These are phyloP conservation scores for Mucor sp. DNA, from an alignment of 371 early-diverging fungal species.

Conservation along the genomic window DNA sequence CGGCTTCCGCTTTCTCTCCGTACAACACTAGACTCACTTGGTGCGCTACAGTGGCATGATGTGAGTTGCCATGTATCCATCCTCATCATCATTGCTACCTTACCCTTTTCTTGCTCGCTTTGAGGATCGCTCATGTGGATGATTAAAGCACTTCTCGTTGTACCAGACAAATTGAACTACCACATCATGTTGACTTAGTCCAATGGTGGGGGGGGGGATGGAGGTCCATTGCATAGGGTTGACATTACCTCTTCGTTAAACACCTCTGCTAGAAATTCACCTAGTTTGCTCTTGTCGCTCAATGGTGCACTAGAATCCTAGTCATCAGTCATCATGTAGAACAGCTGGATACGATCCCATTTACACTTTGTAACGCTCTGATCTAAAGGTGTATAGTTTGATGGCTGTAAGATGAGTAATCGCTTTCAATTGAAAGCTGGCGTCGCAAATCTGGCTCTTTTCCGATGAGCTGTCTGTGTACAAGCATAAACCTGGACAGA, in stretches of 20 bases:
- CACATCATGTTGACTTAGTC: not conserved
- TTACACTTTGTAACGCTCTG: conserved; percentile 5
- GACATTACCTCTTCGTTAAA: conserved; percentile 7
- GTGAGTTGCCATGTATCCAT: not conserved
- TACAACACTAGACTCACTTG: not conserved
- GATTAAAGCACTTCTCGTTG: conserved; percentile 9
- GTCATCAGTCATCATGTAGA: not conserved
- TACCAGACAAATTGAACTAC: conserved; percentile 10
- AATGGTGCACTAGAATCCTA: not conserved
- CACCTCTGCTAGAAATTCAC: not conserved
- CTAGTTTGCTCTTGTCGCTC: not conserved
- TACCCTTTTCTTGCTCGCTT: not conserved
- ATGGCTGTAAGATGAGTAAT: conserved; percentile 1
- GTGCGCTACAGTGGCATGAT: not conserved
- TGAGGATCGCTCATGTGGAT: not conserved
- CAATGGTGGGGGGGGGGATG: too few species aligned
- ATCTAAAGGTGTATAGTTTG: conserved; percentile 1
- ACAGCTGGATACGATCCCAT: too few species aligned
- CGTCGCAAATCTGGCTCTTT: not conserved
- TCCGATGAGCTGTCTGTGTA: conserved; percentile 1
- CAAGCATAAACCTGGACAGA: conserved; percentile 5
- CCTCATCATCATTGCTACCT: not conserved
- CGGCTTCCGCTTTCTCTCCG: not conserved
- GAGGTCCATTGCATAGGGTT: not conserved
- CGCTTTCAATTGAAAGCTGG: not conserved